Percentiles rank a stretch among this genome's conserved stretches.
Evolutionary conservation across 306 rosid species (phyloP).

Genomic region (Gastrolobium villosum): DNA sequence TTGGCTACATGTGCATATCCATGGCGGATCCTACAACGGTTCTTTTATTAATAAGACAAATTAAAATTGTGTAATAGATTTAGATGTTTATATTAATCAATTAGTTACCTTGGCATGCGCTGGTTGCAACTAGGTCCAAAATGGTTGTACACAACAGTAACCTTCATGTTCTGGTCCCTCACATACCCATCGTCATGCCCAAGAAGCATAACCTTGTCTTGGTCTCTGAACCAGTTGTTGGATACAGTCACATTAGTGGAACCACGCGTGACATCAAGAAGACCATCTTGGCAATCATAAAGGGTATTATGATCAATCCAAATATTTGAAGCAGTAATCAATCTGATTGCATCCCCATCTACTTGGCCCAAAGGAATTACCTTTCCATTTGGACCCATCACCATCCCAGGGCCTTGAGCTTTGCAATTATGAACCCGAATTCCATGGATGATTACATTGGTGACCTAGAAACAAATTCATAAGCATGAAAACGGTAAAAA

Average conservation of each 20-base stretch:
- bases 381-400: constrained; percentile 52
- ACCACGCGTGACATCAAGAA: constrained; percentile 53
- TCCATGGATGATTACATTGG: constrained; percentile 46
- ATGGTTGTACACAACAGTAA: constrained; percentile 53
- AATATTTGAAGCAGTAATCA: constrained; percentile 48
- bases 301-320: constrained; percentile 57
- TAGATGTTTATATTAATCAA: neutral
- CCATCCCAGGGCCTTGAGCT: constrained; percentile 44
- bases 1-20: constrained; percentile 62
- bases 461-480: constrained; percentile 15
- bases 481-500: no score
- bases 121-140: constrained; percentile 56
- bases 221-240: constrained; percentile 51
- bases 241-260: constrained; percentile 54
- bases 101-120: constrained; percentile 46
- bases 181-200: constrained; percentile 54
- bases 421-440: constrained; percentile 49
- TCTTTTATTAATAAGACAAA: neutral
- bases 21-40: constrained; percentile 42
- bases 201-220: constrained; percentile 59
- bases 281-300: constrained; percentile 48
- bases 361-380: constrained; percentile 48
- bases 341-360: constrained; percentile 53
- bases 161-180: constrained; percentile 50
- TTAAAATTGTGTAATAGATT: neutral